These are phyloP conservation scores for Lactifluus pinguis DNA, from an alignment of 768 basidiomycete genomes.

Conservation along the genomic window DNA sequence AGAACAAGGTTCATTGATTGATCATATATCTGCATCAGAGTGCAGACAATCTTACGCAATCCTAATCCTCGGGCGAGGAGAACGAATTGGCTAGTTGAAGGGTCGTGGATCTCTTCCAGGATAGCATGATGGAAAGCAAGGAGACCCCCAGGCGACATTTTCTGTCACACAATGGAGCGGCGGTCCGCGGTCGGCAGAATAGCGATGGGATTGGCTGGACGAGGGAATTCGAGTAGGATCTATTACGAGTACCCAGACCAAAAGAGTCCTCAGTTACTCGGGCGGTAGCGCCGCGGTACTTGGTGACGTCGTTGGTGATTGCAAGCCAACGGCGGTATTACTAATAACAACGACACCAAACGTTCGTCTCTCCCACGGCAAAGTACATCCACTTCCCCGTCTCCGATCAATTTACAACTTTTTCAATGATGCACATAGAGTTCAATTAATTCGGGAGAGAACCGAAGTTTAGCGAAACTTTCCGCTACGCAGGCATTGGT, in stretches of 20 bases:
- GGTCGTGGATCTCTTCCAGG: constrained; percentile 62
- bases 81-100: constrained; percentile 60
- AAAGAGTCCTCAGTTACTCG: not conserved
- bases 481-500: too few relatives aligned
- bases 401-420: too few relatives aligned
- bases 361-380: too few relatives aligned
- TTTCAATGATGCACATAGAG: too few relatives aligned
- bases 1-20: constrained; percentile 75
- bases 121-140: constrained; percentile 64
- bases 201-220: not conserved
- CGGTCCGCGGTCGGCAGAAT: not conserved
- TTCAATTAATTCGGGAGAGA: too few relatives aligned
- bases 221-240: not conserved
- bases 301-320: not conserved
- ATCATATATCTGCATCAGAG: constrained; percentile 88
- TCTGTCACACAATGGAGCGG: not conserved
- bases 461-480: too few relatives aligned
- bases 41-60: constrained; percentile 72
- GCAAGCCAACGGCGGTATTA: not conserved
- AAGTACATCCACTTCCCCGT: too few relatives aligned
- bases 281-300: not conserved
- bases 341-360: too few relatives aligned
- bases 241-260: not conserved
- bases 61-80: constrained; percentile 89
- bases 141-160: constrained; percentile 21